Percentiles rank a stretch among this genome's conserved stretches.
Conservation (phyloP, 441 rosid species). For the Heliophila coronopifolia region DNA sequence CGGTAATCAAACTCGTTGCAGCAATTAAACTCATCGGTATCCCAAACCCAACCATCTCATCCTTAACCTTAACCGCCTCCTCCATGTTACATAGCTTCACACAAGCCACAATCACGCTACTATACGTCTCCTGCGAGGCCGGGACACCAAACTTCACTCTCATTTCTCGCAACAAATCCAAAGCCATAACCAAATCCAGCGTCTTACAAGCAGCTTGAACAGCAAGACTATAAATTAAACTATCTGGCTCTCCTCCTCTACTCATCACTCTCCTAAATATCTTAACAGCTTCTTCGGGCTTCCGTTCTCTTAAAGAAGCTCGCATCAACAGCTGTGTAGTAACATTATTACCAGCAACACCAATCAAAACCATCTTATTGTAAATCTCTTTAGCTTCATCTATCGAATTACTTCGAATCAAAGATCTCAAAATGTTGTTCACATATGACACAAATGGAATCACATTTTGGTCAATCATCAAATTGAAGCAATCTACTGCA, state of each 20-base stretch:
- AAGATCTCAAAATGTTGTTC: slow-evolving; percentile 35
- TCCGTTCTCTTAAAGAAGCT: slow-evolving; percentile 45
- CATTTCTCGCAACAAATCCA: slow-evolving; percentile 52
- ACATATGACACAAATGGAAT: slow-evolving; percentile 28
- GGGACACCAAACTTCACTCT: slow-evolving; percentile 42
- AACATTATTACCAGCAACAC: slow-evolving; percentile 37
- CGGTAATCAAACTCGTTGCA: slow-evolving; percentile 56
- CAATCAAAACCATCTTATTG: slow-evolving; percentile 39
- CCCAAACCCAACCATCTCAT: slow-evolving; percentile 64
- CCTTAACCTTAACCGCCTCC: slow-evolving; percentile 55
- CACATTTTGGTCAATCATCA: slow-evolving; percentile 37
- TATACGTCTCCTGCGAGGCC: slow-evolving; percentile 33
- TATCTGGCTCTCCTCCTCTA: slow-evolving; percentile 45
- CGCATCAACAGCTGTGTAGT: slow-evolving; percentile 42
- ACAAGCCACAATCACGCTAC: slow-evolving; percentile 46
- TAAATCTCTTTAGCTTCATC: slow-evolving; percentile 38
- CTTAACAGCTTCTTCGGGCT: slow-evolving; percentile 36
- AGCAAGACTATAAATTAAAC: slow-evolving; percentile 32
- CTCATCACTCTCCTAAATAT: slow-evolving; percentile 41
- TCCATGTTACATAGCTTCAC: slow-evolving; percentile 48
- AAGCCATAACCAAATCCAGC: slow-evolving; percentile 34
- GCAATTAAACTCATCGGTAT: slow-evolving; percentile 44
- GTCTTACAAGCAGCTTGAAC: slow-evolving; percentile 45
- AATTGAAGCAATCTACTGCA: slow-evolving; percentile 39
- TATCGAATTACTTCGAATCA: slow-evolving; percentile 34